Conservation (phyloP, 305 asterid genomes). For the Caryopteris hybrid region DNA sequence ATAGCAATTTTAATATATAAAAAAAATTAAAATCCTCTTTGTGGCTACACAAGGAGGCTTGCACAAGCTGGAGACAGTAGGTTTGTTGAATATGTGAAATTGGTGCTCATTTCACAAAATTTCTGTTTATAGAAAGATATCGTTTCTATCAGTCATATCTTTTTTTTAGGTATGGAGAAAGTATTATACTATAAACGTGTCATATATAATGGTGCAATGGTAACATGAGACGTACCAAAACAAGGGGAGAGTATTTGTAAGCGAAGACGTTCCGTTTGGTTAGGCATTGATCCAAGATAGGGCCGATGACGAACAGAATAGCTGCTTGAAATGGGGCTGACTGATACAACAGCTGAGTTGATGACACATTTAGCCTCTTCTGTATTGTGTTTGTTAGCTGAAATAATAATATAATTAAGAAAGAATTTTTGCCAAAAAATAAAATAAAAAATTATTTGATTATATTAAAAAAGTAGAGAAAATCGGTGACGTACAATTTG, state of each 20-base stretch:
- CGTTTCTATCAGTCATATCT: too few relatives aligned
- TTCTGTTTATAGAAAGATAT: too few relatives aligned
- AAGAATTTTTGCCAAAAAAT: not conserved
- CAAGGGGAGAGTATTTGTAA: slow-evolving; percentile 59
- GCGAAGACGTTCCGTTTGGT: slow-evolving; percentile 70
- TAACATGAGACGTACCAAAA: slow-evolving; percentile 65
- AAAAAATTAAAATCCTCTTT: too few relatives aligned
- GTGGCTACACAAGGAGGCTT: too few relatives aligned
- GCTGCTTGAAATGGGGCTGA: slow-evolving; percentile 95
- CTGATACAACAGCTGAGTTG: slow-evolving; percentile 77
- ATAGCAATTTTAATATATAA: too few relatives aligned
- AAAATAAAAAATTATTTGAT: not conserved
- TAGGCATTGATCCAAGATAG: slow-evolving; percentile 62
- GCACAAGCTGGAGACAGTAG: too few relatives aligned
- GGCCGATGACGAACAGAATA: slow-evolving; percentile 64
- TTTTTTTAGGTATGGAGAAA: too few relatives aligned
- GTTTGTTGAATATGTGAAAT: too few relatives aligned
- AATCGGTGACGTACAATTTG: slow-evolving; percentile 52
- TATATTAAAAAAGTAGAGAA: not conserved
- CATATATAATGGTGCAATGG: too few relatives aligned
- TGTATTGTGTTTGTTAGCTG: slow-evolving; percentile 94
- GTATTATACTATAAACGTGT: too few relatives aligned
- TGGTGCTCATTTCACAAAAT: too few relatives aligned
- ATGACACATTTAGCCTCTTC: slow-evolving; percentile 74
- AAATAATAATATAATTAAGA: not conserved